A percentile compares a stretch with the other conserved stretches of the same genome.
phyloP scores from a whole-genome alignment of 1,139 yeast genomes.

The Yamadazyma dendronema region DNA sequence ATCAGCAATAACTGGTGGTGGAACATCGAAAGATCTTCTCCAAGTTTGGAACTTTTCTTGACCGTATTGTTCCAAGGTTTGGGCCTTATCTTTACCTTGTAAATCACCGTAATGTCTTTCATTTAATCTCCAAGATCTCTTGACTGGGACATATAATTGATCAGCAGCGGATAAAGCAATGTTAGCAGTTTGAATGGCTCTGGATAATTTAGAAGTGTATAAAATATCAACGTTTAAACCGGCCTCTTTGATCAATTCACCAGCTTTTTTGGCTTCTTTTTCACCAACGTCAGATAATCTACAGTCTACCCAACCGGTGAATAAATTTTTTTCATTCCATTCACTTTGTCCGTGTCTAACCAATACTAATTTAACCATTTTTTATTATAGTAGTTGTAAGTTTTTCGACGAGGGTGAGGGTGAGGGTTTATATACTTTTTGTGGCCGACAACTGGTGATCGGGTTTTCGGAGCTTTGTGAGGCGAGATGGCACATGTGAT shows the following conservation, averaged over 20 bases:
- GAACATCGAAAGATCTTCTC: slow-evolving; percentile 97
- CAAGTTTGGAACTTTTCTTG: slow-evolving; percentile 91
- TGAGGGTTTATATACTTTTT: slow-evolving; percentile 3
- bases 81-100: slow-evolving; percentile 98
- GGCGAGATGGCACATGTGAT: slow-evolving; percentile 12
- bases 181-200: slow-evolving; percentile 98
- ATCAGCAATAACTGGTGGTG: slow-evolving; percentile 88
- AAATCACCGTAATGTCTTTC: slow-evolving; percentile 99
- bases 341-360: slow-evolving; percentile 99
- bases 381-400: slow-evolving; percentile 5
- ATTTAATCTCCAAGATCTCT: slow-evolving; percentile 96
- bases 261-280: slow-evolving; percentile 92
- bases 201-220: slow-evolving; percentile 87
- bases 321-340: slow-evolving; percentile 97
- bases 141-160: slow-evolving; percentile 87
- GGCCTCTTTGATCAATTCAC: slow-evolving; percentile 86
- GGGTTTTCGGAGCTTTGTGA: slow-evolving; percentile 28
- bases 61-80: slow-evolving; percentile 84
- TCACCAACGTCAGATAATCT: slow-evolving; percentile 80
- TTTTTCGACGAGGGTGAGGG: neutral
- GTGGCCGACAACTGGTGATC: slow-evolving; percentile 18
- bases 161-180: slow-evolving; percentile 88
- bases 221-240: slow-evolving; percentile 82
- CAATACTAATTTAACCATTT: slow-evolving; percentile 68
- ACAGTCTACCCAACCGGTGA: slow-evolving; percentile 99